Conservation (phyloP, 2,329 filamentous ascomycete genomes). For the Chalaropsis ovoidea region DNA sequence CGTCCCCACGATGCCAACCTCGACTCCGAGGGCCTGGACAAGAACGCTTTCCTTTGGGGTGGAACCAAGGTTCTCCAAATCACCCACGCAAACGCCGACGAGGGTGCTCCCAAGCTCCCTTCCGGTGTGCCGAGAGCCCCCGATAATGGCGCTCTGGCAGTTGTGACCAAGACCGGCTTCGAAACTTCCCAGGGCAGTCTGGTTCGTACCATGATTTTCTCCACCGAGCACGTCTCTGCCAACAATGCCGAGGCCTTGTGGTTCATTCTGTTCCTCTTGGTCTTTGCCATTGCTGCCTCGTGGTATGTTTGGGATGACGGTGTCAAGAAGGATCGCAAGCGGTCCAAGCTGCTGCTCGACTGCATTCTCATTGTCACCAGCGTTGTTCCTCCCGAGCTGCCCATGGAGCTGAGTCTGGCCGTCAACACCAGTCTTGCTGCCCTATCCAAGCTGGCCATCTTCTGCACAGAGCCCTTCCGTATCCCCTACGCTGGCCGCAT, state of each 20-base stretch:
- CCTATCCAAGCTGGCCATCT: slow-evolving; percentile 89
- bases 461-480: slow-evolving; percentile 96
- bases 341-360: slow-evolving; percentile 92
- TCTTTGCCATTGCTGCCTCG: slow-evolving; percentile 93
- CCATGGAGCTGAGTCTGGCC: slow-evolving; percentile 94
- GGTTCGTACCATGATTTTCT: slow-evolving; percentile 99
- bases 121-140: slow-evolving; percentile 77
- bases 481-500: slow-evolving; percentile 94
- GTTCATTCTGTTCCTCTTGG: slow-evolving; percentile 91
- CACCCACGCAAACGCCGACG: slow-evolving; percentile 71
- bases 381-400: slow-evolving; percentile 94
- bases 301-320: slow-evolving; percentile 99
- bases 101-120: slow-evolving; percentile 58
- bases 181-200: slow-evolving; percentile 97
- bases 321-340: slow-evolving; percentile 86
- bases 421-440: slow-evolving; percentile 96
- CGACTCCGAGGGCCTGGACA: slow-evolving; percentile 85
- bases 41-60: slow-evolving; percentile 92
- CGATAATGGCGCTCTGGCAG: slow-evolving; percentile 84
- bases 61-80: slow-evolving; percentile 96
- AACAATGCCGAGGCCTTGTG: slow-evolving; percentile 94
- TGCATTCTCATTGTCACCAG: slow-evolving; percentile 96
- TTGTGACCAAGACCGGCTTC: slow-evolving; percentile 95
- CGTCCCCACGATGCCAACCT: slow-evolving; percentile 70
- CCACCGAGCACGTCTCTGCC: slow-evolving; percentile 95